These are phyloP conservation scores for Lachancea meyersii DNA, from an alignment of 805 yeast genomes.

Conservation along the genomic window DNA sequence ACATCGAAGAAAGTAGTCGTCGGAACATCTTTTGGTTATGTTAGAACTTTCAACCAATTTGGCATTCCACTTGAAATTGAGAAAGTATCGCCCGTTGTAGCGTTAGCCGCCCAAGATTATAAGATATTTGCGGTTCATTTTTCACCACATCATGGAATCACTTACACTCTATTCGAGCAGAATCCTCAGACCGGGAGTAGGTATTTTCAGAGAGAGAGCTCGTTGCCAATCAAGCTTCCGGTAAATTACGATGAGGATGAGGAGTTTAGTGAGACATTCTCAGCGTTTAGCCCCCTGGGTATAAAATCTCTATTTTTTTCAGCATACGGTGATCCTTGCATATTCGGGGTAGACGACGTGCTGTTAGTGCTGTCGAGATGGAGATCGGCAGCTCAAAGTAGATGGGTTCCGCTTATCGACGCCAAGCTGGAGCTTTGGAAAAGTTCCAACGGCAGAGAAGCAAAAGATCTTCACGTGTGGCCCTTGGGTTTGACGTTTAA, in stretches of 20 bases:
- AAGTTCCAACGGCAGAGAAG: slow-evolving; percentile 42
- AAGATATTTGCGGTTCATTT: slow-evolving; percentile 49
- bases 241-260: slow-evolving; percentile 18
- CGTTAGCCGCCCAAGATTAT: slow-evolving; percentile 57
- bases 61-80: slow-evolving; percentile 71
- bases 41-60: slow-evolving; percentile 60
- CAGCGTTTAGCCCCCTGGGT: slow-evolving; percentile 31
- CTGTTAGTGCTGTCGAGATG: slow-evolving; percentile 68
- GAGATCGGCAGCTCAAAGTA: slow-evolving; percentile 68
- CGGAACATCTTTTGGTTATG: slow-evolving; percentile 71
- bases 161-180: slow-evolving; percentile 28
- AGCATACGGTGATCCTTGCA: slow-evolving; percentile 82
- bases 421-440: slow-evolving; percentile 40
- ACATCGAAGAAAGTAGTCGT: slow-evolving; percentile 55
- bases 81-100: slow-evolving; percentile 64
- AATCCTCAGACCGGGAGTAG: slow-evolving; percentile 23
- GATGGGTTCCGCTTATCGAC: slow-evolving; percentile 83
- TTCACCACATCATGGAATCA: slow-evolving; percentile 24
- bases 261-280: slow-evolving; percentile 32
- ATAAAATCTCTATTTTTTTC: slow-evolving; percentile 73
- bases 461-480: slow-evolving; percentile 66
- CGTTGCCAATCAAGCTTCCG: slow-evolving; percentile 37
- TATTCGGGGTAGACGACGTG: slow-evolving; percentile 73
- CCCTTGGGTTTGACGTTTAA: slow-evolving; percentile 75
- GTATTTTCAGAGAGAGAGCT: slow-evolving; percentile 40